A percentile compares a stretch with the other conserved stretches of the same genome.
These are phyloP conservation scores for Elongisporangium undulatum DNA, from an alignment of 352 stramenopile genomes.

Conservation along the genomic window DNA sequence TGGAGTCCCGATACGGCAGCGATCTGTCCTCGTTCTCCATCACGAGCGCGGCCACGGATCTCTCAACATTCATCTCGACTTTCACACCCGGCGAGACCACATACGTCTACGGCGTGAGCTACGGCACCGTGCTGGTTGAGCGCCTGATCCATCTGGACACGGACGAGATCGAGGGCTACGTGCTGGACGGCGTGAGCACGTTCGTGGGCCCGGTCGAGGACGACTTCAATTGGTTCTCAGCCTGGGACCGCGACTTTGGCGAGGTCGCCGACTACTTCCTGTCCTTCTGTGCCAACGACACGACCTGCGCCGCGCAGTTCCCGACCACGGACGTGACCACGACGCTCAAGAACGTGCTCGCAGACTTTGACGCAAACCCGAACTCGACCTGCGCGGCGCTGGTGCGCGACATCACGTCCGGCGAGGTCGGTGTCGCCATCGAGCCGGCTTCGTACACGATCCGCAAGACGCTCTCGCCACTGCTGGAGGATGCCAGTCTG, in stretches of 20 bases:
- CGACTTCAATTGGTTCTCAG: slow-evolving; percentile 28
- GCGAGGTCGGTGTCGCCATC: background rate
- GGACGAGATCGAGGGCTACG: slow-evolving; percentile 31
- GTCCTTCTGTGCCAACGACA: slow-evolving; percentile 10
- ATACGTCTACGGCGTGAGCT: slow-evolving; percentile 53
- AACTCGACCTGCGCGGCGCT: slow-evolving; percentile 19
- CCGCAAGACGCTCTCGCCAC: slow-evolving; percentile 14
- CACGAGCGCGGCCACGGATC: slow-evolving; percentile 39
- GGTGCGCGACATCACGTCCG: slow-evolving; percentile 2
- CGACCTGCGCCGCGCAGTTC: slow-evolving; percentile 16
- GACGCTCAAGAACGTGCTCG: slow-evolving; percentile 14
- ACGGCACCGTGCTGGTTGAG: slow-evolving; percentile 50
- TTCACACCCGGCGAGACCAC: slow-evolving; percentile 12
- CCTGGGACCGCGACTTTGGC: slow-evolving; percentile 29
- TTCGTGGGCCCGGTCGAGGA: slow-evolving; percentile 23
- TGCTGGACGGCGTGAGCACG: slow-evolving; percentile 40
- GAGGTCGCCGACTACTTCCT: slow-evolving; percentile 30
- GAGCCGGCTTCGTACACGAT: slow-evolving; percentile 17
- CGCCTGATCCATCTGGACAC: slow-evolving; percentile 44
- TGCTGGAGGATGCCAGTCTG: slow-evolving; percentile 12
- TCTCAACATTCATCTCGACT: slow-evolving; percentile 15
- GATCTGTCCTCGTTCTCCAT: slow-evolving; percentile 30
- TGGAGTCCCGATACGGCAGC: slow-evolving; percentile 19
- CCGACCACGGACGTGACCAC: slow-evolving; percentile 1
- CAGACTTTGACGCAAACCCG: slow-evolving; percentile 14